These are phyloP conservation scores for Fomitopsis pulvina DNA, from an alignment of 768 basidiomycete genomes.

Conservation along the genomic window DNA sequence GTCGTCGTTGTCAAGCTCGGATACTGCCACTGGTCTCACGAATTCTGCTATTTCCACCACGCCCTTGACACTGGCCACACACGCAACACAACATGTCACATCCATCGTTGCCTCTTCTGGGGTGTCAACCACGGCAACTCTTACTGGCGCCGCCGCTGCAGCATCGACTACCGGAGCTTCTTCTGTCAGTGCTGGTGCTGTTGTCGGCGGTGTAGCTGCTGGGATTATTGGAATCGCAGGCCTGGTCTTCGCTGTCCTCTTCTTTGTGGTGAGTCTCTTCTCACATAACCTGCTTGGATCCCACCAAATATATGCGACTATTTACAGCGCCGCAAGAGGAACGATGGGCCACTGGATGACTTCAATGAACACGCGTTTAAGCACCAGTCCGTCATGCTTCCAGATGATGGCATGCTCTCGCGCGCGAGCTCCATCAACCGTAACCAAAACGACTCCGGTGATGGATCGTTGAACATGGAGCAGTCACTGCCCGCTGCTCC, in stretches of 20 bases:
- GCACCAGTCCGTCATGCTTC: slow-evolving; percentile 54
- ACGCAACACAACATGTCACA: neutral
- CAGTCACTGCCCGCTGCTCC: slow-evolving; percentile 25
- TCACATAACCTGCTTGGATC: neutral
- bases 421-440: slow-evolving; percentile 30
- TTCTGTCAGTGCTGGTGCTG: slow-evolving; percentile 18
- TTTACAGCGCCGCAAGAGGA: slow-evolving; percentile 28
- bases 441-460: slow-evolving; percentile 34
- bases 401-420: slow-evolving; percentile 37
- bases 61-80: neutral
- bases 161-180: neutral
- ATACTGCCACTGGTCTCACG: neutral
- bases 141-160: slow-evolving; percentile 6
- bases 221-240: slow-evolving; percentile 27
- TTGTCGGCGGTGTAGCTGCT: slow-evolving; percentile 30
- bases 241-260: slow-evolving; percentile 25
- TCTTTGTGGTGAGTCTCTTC: slow-evolving; percentile 27
- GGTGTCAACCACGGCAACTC: neutral
- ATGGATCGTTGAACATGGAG: slow-evolving; percentile 57
- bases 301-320: too few species aligned
- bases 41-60: neutral
- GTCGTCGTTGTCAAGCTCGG: neutral
- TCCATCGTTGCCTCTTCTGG: neutral
- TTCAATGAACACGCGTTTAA: slow-evolving; percentile 57
- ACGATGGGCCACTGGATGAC: slow-evolving; percentile 22